Base-by-base conservation (phyloP, 1,139 yeast species). In the Yamadazyma spencermartinsiae region DNA sequence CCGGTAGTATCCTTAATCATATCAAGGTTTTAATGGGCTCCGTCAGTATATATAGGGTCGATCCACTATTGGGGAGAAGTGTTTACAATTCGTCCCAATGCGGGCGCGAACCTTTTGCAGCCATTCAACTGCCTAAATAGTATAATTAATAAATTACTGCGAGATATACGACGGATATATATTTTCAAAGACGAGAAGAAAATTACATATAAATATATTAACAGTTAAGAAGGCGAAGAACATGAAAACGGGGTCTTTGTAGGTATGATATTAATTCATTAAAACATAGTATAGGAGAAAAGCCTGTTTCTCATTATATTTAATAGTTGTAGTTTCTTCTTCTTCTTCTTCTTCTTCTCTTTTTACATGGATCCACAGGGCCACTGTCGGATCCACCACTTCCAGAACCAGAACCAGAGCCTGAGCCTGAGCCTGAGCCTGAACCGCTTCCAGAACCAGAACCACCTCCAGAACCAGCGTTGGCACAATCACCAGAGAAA, bases 291-390 rank as follows among this genome's bases (percentile, higher is more conserved):
- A 20, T 19, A 9, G 21, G 21, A 19, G 21, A 19, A 19, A 19
- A 19, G 21, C 21, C 21, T 9, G 21, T 19, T 19, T 19, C 21
- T 19, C 21, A 9, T 11, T n/a, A 16, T 4, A 16, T 23, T 41
- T 52, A 55, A 38, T 61, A 60, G 49, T 58, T 56, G 58, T 56
- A 56, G 36, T 51, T 44, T 41, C 43, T 49, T 57, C 62, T 61
- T 61, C 64, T 62, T 58, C 64, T 61, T 56, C 64, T 62, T 55
- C 65, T 65, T 58, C 65, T 64, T 54, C 63, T 65, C 54, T 58
- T 64, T 48, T 56, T 58, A 52, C 69, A 61, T 39, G 65, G 65
- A 43, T 54, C 54, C 16, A 49, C 50, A 18, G 50, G 33, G 18
- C 42, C 40, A 23, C 45, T 15, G 11, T 27, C 23, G 24, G n/a